Percentiles rank a stretch among this genome's conserved stretches.
phyloP scores from a whole-genome alignment of 2,329 filamentous ascomycete genomes.

The Dothidotthia symphoricarpi region DNA sequence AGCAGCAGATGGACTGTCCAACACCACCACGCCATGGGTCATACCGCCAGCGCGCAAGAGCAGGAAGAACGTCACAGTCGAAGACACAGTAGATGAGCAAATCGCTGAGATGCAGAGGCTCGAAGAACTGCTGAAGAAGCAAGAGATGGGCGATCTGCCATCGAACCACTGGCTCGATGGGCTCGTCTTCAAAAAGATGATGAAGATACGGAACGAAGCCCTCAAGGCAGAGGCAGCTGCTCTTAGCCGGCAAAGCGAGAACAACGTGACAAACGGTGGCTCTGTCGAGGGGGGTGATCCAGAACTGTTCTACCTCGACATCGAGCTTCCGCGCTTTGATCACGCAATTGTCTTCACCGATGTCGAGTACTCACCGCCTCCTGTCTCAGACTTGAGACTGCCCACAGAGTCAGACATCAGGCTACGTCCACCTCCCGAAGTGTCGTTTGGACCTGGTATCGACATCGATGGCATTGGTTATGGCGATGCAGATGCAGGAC shows the following conservation, averaged over 20 bases:
- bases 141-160: conserved; percentile 95
- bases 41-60: conserved; percentile 56
- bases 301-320: conserved; percentile 75
- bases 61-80: conserved; percentile 48
- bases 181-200: conserved; percentile 85
- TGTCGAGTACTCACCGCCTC: conserved; percentile 83
- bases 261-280: conserved; percentile 14
- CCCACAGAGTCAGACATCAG: conserved; percentile 63
- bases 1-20: conserved; percentile 79
- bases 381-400: conserved; percentile 72
- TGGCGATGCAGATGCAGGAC: conserved; percentile 53
- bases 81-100: conserved; percentile 57
- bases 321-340: conserved; percentile 92
- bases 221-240: conserved; percentile 36
- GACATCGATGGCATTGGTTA: conserved; percentile 62
- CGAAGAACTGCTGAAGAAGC: conserved; percentile 90
- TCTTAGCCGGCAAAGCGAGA: conserved; percentile 38
- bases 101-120: conserved; percentile 86
- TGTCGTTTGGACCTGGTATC: conserved; percentile 87
- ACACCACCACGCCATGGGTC: conserved; percentile 72
- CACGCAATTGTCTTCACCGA: conserved; percentile 95
- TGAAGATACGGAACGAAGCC: conserved; percentile 58
- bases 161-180: conserved; percentile 94
- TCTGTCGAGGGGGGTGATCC: conserved; percentile 48
- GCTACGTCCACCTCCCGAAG: conserved; percentile 78